Percentiles rank a stretch among this genome's conserved stretches.
These are phyloP conservation scores for Neofusicoccum umdonicola DNA, from an alignment of 2,329 filamentous ascomycete genomes.

Conservation along the genomic window DNA sequence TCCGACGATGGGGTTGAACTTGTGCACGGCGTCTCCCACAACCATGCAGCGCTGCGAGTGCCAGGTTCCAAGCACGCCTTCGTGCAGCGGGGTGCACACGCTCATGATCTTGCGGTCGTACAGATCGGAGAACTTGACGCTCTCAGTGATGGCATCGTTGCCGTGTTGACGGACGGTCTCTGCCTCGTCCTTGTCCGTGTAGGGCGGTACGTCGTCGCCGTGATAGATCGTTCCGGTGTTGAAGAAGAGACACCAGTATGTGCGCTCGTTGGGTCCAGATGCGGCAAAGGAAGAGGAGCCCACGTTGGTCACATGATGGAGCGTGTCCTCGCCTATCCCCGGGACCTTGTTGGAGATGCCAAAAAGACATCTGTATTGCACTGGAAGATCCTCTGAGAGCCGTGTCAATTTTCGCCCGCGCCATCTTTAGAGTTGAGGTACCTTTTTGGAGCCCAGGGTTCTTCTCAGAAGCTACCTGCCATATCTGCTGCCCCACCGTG, in stretches of 20 bases:
- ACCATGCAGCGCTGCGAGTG: neutral
- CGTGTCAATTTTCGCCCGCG: neutral
- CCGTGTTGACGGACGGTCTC: neutral
- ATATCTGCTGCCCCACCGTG: neutral
- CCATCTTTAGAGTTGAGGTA: neutral
- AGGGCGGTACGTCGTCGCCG: neutral
- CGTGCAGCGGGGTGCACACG: neutral
- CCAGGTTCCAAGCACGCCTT: neutral
- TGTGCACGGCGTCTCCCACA: constrained; percentile 6
- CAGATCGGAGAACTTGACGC: neutral
- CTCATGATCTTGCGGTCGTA: neutral
- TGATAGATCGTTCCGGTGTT: neutral
- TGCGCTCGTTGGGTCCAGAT: neutral
- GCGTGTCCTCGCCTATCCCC: neutral
- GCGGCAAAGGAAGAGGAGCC: neutral
- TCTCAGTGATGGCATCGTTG: neutral
- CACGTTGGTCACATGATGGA: neutral
- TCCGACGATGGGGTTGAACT: constrained; percentile 8
- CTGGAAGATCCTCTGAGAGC: neutral
- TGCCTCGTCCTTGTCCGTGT: neutral
- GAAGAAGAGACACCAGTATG: neutral
- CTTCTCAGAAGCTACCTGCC: neutral
- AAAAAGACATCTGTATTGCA: neutral
- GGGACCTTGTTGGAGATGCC: neutral
- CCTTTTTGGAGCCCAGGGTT: neutral